These are phyloP conservation scores for Sclerotinia minor DNA, from an alignment of 2,329 filamentous ascomycete genomes.

Conservation along the genomic window DNA sequence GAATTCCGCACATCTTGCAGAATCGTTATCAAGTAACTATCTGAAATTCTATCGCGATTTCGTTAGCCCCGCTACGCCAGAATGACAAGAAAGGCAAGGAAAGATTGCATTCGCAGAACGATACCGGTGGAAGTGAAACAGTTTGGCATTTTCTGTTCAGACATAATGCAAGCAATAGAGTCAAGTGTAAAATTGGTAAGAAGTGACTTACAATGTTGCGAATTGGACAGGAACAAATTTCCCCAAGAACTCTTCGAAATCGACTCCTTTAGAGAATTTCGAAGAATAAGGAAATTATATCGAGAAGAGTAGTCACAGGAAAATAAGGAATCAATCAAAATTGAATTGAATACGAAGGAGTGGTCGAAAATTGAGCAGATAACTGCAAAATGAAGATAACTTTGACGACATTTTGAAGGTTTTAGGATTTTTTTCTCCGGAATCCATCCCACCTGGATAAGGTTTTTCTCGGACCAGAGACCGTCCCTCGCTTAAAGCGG, in stretches of 20 bases:
- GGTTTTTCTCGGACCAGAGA: neutral
- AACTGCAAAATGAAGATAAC: constrained; percentile 12
- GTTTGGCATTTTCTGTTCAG: constrained; percentile 34
- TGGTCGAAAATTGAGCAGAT: neutral
- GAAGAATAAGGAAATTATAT: neutral
- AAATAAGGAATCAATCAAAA: neutral
- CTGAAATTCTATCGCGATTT: constrained; percentile 9
- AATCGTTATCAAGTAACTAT: neutral
- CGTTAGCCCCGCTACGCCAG: constrained; percentile 22
- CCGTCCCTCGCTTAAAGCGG: neutral
- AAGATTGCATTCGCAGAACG: constrained; percentile 32
- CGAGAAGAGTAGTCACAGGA: neutral
- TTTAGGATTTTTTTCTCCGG: constrained; percentile 22
- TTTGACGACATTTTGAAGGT: constrained; percentile 23
- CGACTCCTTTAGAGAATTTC: neutral
- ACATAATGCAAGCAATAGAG: constrained; percentile 29
- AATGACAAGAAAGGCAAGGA: constrained; percentile 8
- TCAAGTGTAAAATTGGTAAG: neutral
- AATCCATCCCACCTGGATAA: constrained; percentile 18
- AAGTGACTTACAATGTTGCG: neutral
- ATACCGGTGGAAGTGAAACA: constrained; percentile 39
- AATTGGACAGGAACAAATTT: neutral
- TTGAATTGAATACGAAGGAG: neutral
- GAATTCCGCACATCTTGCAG: constrained; percentile 60
- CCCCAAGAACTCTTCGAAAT: neutral